Base-by-base conservation (phyloP, 2,329 filamentous ascomycete species). In the Nothomitra cinnamomea region DNA sequence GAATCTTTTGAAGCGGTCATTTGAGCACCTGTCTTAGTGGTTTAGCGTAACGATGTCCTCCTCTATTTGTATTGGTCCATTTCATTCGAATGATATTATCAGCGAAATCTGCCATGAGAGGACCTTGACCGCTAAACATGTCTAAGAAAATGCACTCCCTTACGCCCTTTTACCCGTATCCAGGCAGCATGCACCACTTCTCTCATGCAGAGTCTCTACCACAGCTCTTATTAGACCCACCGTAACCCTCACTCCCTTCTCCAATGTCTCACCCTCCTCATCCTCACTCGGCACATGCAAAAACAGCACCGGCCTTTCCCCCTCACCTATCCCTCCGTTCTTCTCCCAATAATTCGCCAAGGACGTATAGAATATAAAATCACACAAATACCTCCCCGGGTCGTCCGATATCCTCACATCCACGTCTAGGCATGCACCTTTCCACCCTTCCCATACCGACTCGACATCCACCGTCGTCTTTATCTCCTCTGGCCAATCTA, bases 301-400 rank as follows among this genome's bases (percentile, higher is more conserved):
- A 64, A 89, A 89, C 1, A 82, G 66, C 3, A 84, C 78, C 47
- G 65, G 69, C 13, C 43, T 7, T 21, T 47, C 43, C 2, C 43
- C 43, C 6, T 47, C 43, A 15, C 65, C 62, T 47, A 64, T 60
- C 21, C n/a, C 21, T 21, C 21, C 43, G 13, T 21, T 25, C 43
- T 47, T 75, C 43, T 47, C 43, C 60, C 68, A 70, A 36, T 79
- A 66, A 55, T 79, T 69, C 19, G 82, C 72, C 59, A 87, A 65
- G 56, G 79, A 84, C 5, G 78, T 79, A 66, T 80, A 87, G 65
- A 83, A 86, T 59, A 84, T 87, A 62, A 85, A 89, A 63, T 89
- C 85, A 66, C 85, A 89, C 15, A 88, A 70, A 64, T 83, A 89
- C 19, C 75, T 75, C 2, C 85, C 85, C 0, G 85, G 79, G 58